Conservation (phyloP, 2,329 filamentous ascomycete genomes). For the Thelonectria blattea region DNA sequence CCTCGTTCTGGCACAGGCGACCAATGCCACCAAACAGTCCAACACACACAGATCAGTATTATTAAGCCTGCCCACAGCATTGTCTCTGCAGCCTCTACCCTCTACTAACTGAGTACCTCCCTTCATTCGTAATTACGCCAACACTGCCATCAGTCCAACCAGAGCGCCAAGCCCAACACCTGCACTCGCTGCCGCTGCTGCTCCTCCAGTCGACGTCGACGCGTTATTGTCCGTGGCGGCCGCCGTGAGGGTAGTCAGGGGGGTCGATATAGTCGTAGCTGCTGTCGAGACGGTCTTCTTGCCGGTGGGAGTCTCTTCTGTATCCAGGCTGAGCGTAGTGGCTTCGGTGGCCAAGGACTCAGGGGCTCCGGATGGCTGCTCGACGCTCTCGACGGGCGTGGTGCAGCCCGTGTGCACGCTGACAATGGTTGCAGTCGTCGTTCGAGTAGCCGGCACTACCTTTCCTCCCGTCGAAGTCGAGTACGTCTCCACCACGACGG, state of each 20-base stretch:
- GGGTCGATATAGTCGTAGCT: neutral
- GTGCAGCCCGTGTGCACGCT: constrained; percentile 28
- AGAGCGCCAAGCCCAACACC: constrained; percentile 34
- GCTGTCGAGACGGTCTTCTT: neutral
- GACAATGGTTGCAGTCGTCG: constrained; percentile 31
- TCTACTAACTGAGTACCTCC: neutral
- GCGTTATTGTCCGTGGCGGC: constrained; percentile 17
- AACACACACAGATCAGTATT: constrained; percentile 13
- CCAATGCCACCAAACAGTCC: constrained; percentile 3
- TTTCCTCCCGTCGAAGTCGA: constrained; percentile 36
- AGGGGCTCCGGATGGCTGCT: neutral
- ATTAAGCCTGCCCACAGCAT: constrained; percentile 17
- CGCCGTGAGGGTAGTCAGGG: neutral
- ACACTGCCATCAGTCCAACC: constrained; percentile 33
- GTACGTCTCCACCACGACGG: constrained; percentile 35
- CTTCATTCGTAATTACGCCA: constrained; percentile 22
- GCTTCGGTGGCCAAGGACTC: neutral
- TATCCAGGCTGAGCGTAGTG: neutral
- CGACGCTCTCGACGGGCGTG: neutral
- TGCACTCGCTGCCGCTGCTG: constrained; percentile 25
- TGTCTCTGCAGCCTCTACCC: neutral
- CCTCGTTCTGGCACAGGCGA: constrained; percentile 2
- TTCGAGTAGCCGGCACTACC: constrained; percentile 27
- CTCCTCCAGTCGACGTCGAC: constrained; percentile 33
- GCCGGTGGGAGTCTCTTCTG: neutral